A percentile compares a stretch with the other conserved stretches of the same genome.
phyloP scores from a whole-genome alignment of 495 filamentous ascomycete genomes.

The Annulohypoxylon nitens region DNA sequence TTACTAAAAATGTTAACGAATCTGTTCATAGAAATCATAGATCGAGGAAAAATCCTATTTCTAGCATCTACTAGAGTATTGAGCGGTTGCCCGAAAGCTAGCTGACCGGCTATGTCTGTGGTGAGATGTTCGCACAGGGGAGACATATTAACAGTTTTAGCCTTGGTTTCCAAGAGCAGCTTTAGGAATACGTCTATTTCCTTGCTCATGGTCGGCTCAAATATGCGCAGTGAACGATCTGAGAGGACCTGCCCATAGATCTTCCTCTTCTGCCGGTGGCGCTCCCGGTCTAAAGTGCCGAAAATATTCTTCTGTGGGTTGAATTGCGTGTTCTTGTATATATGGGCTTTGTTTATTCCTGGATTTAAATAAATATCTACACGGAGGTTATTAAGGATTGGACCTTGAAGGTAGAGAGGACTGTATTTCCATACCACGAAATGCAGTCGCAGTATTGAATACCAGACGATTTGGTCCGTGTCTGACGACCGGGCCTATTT shows the following conservation, averaged over 20 bases:
- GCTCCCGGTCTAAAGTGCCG: not conserved
- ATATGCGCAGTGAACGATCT: slow-evolving; percentile 5
- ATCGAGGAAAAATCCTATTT: slow-evolving; percentile 9
- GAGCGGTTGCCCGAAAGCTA: slow-evolving; percentile 21
- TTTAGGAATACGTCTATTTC: slow-evolving; percentile 4
- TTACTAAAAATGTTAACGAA: not conserved
- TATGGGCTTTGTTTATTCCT: not conserved
- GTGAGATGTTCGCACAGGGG: not conserved
- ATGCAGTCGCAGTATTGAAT: slow-evolving; percentile 2
- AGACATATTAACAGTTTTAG: not conserved
- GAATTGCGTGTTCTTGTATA: not conserved
- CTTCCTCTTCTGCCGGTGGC: slow-evolving; percentile 1
- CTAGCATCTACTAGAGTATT: slow-evolving; percentile 6
- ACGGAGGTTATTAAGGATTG: not conserved
- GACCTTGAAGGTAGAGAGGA: not conserved
- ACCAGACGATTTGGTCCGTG: not conserved
- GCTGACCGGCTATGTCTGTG: slow-evolving; percentile 14
- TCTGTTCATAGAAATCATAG: not conserved
- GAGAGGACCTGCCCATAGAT: slow-evolving; percentile 5
- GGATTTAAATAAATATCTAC: slow-evolving; percentile 10
- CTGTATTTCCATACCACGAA: not conserved
- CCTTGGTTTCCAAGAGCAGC: not conserved
- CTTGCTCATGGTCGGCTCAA: not conserved
- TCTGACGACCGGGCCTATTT: slow-evolving; percentile 2
- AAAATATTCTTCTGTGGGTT: slow-evolving; percentile 1